These are phyloP conservation scores for Neonectria ditissima DNA, from an alignment of 2,329 filamentous ascomycete genomes.

Conservation along the genomic window DNA sequence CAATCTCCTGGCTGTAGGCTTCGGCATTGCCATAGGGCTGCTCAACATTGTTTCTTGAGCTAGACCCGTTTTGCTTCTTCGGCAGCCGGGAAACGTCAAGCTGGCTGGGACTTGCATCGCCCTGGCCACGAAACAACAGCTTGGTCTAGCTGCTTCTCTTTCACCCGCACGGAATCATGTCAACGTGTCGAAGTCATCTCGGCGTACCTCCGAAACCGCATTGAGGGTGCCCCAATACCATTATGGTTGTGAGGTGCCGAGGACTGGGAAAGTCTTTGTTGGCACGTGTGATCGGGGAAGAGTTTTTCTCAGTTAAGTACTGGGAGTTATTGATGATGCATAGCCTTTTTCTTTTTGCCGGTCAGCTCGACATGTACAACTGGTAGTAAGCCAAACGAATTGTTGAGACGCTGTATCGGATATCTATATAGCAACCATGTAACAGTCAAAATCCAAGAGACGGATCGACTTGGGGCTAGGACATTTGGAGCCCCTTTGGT, in stretches of 20 bases:
- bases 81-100: not conserved
- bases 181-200: not conserved
- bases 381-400: not conserved
- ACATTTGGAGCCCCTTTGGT: conserved; percentile 4
- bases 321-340: not conserved
- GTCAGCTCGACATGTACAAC: not conserved
- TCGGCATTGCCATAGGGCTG: conserved; percentile 32
- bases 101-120: not conserved
- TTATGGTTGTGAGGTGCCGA: not conserved
- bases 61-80: not conserved
- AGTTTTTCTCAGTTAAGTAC: not conserved
- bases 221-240: not conserved
- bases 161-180: not conserved
- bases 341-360: not conserved
- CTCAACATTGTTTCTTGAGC: conserved; percentile 29
- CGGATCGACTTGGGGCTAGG: not conserved
- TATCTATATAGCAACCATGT: not conserved
- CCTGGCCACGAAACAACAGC: not conserved
- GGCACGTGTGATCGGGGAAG: not conserved
- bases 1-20: conserved; percentile 24
- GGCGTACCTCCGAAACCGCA: not conserved
- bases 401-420: not conserved
- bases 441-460: not conserved
- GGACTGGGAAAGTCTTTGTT: not conserved
- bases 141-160: not conserved